Percentiles rank a stretch among this genome's conserved stretches.
Evolutionary conservation across 1,284 basidiomycete species (phyloP).

Genomic region (Rhodotorula sp.): DNA sequence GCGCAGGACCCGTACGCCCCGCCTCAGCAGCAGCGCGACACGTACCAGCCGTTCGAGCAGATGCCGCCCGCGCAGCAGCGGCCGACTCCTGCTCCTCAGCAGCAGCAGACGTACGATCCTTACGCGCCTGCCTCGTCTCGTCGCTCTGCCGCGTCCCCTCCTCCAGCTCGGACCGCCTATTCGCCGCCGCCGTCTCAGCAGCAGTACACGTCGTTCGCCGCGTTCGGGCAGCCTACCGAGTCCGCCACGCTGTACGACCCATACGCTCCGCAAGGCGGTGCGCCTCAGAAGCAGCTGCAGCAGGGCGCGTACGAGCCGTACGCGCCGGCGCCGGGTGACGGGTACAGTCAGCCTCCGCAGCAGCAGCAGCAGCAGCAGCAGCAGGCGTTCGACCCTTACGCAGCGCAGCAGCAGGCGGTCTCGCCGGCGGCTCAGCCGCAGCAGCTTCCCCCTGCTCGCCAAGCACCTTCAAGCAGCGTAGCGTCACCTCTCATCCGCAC

Average conservation of each 20-base stretch:
- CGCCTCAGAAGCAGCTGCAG: constrained; percentile 1
- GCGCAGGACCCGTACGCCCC: neutral
- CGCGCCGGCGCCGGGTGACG: neutral
- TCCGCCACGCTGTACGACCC: constrained; percentile 17
- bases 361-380: constrained; percentile 1
- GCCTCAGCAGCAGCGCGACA: neutral
- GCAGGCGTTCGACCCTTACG: constrained; percentile 1
- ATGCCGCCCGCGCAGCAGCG: neutral
- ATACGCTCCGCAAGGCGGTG: constrained; percentile 19
- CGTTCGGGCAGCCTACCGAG: constrained; percentile 5
- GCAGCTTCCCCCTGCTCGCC: neutral
- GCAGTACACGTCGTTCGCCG: constrained; percentile 29
- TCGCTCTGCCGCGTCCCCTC: neutral
- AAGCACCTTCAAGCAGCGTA: neutral
- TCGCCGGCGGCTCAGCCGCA: constrained; percentile 8
- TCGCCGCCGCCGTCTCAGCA: constrained; percentile 16
- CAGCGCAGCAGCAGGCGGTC: neutral
- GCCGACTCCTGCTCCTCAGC: neutral
- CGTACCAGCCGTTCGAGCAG: neutral
- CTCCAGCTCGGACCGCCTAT: constrained; percentile 6
- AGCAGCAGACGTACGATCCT: constrained; percentile 7
- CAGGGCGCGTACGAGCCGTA: constrained; percentile 17
- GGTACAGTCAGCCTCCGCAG: neutral
- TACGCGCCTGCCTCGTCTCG: neutral
- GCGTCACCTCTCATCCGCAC: neutral